phyloP scores from a whole-genome alignment of 305 asterid genomes.

The Ajuga reptans region DNA sequence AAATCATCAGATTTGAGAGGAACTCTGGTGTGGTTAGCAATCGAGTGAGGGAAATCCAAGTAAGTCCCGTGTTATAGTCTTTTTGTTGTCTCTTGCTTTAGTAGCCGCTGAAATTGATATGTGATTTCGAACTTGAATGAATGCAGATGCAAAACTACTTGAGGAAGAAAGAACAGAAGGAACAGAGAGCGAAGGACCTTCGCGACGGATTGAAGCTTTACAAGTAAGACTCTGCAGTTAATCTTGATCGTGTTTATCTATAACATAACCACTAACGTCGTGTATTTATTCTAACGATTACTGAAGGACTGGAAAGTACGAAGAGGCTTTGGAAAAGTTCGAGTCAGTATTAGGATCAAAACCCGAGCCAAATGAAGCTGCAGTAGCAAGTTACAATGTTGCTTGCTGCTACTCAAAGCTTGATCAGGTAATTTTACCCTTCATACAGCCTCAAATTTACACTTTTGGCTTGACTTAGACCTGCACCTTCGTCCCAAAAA shows the following conservation, averaged over 20 bases:
- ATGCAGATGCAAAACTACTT: slow-evolving; percentile 47
- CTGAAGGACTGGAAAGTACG: slow-evolving; percentile 62
- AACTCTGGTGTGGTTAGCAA: slow-evolving; percentile 69
- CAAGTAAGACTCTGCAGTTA: slow-evolving; percentile 38
- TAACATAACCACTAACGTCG: neutral
- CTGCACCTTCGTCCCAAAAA: neutral
- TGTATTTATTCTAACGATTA: neutral
- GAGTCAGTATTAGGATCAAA: slow-evolving; percentile 84
- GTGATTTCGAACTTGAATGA: neutral
- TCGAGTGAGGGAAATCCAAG: slow-evolving; percentile 83
- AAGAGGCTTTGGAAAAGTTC: slow-evolving; percentile 72
- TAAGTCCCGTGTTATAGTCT: slow-evolving; percentile 29
- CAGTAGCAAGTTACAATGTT: slow-evolving; percentile 82
- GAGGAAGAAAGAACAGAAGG: slow-evolving; percentile 58
- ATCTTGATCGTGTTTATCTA: neutral
- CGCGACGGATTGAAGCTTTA: slow-evolving; percentile 65
- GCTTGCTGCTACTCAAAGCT: slow-evolving; percentile 94
- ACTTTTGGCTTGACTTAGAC: too few relatives aligned
- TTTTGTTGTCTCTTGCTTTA: slow-evolving; percentile 1
- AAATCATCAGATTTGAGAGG: slow-evolving; percentile 79
- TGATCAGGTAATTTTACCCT: slow-evolving; percentile 46
- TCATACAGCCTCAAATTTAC: too few relatives aligned
- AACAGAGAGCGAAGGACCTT: slow-evolving; percentile 54
- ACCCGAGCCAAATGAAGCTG: slow-evolving; percentile 64
- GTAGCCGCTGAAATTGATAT: neutral